Percentiles rank a stretch among this genome's conserved stretches.
Conservation (phyloP, 257 asterid species). For the Jacaranda copaia region DNA sequence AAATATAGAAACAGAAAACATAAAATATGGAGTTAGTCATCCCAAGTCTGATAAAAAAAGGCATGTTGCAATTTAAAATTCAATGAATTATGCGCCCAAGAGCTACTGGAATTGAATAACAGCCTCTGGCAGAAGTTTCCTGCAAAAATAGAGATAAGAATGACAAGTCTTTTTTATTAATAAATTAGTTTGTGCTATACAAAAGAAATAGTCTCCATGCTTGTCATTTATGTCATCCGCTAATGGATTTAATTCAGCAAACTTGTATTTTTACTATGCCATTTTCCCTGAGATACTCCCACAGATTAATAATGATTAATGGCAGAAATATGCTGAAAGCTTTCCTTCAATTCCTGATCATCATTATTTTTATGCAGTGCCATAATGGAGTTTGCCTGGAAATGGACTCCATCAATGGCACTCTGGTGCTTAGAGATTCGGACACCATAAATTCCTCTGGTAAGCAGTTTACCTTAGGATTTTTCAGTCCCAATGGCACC, state of each 20-base stretch:
- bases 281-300: not conserved
- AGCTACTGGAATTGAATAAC: not conserved
- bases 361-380: not conserved
- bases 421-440: constrained; percentile 23
- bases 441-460: constrained; percentile 14
- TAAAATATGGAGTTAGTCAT: not conserved
- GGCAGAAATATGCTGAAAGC: not conserved
- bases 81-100: not conserved
- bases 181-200: not conserved
- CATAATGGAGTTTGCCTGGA: not conserved
- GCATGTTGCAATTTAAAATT: not conserved
- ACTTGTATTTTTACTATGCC: not conserved
- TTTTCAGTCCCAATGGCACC: constrained; percentile 34
- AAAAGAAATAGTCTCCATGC: too few species aligned
- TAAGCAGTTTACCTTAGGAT: constrained; percentile 26
- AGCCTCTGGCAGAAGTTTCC: not conserved
- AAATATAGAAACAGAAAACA: not conserved
- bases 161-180: too few species aligned
- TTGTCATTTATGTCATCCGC: too few species aligned
- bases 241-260: too few species aligned
- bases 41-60: not conserved
- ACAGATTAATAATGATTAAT: not conserved
- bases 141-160: not conserved
- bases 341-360: not conserved
- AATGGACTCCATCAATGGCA: constrained; percentile 22